Conservation (phyloP, 306 rosid species). For the Fragaria iinumae region DNA sequence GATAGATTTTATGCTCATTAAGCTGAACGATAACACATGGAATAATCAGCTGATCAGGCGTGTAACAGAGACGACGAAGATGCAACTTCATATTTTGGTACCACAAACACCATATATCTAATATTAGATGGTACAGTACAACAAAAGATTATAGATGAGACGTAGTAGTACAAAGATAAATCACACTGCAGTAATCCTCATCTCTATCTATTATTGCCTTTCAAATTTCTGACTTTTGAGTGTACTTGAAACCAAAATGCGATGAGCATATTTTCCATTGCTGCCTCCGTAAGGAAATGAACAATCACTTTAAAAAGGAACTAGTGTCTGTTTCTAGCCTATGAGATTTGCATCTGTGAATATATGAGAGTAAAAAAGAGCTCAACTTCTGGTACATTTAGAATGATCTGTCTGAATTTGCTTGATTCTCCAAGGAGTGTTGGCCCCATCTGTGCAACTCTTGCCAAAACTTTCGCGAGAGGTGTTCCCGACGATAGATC, state of each 20-base stretch:
- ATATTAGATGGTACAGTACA: constrained; percentile 12
- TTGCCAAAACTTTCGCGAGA: constrained; percentile 72
- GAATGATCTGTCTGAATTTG: constrained; percentile 63
- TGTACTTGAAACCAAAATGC: constrained; percentile 11
- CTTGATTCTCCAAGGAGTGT: constrained; percentile 64
- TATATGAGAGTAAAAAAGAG: constrained; percentile 82
- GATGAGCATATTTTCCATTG: constrained; percentile 33
- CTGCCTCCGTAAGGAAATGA: constrained; percentile 31
- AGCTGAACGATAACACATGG: neutral
- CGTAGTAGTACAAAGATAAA: constrained; percentile 20
- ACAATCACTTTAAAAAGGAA: constrained; percentile 20
- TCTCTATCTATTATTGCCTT: constrained; percentile 24
- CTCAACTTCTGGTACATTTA: constrained; percentile 66
- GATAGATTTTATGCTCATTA: neutral
- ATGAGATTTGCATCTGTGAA: constrained; percentile 55
- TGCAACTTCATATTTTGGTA: neutral
- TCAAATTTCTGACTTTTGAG: constrained; percentile 22
- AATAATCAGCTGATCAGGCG: neutral
- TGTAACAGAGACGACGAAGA: neutral
- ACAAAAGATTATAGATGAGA: constrained; percentile 18
- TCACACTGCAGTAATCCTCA: constrained; percentile 26
- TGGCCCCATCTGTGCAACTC: constrained; percentile 74
- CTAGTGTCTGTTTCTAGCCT: constrained; percentile 32
- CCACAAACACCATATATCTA: constrained; percentile 1
- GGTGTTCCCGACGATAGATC: constrained; percentile 56